Evolutionary conservation across 2,329 filamentous ascomycete species (phyloP).

Genomic region (Hortaea werneckii): DNA sequence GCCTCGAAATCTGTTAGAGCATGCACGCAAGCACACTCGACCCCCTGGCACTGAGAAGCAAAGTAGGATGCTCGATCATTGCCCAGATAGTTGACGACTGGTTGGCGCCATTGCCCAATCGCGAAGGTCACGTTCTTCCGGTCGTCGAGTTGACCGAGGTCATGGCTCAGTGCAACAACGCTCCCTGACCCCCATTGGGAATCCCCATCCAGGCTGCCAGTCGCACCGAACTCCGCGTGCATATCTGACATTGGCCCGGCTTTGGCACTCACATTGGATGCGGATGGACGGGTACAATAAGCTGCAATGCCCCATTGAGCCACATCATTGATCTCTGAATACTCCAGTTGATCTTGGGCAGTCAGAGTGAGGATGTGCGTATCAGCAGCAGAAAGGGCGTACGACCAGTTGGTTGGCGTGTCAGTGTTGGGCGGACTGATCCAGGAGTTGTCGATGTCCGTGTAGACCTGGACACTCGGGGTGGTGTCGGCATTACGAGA

Average conservation of each 20-base stretch:
- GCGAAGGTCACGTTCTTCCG: constrained; percentile 11
- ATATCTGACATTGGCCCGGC: not conserved
- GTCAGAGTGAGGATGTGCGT: constrained; percentile 13
- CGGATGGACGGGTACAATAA: constrained; percentile 11
- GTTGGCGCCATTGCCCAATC: constrained; percentile 14
- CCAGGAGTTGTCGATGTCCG: constrained; percentile 27
- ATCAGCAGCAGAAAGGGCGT: not conserved
- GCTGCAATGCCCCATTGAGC: constrained; percentile 17
- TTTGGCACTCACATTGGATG: constrained; percentile 3
- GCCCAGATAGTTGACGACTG: constrained; percentile 15
- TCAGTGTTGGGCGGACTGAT: constrained; percentile 18
- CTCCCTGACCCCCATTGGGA: constrained; percentile 4
- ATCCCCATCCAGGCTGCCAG: not conserved
- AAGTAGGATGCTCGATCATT: constrained; percentile 16
- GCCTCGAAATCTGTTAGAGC: constrained; percentile 10
- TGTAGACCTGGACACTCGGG: constrained; percentile 21
- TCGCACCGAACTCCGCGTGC: not conserved
- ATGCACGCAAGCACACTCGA: constrained; percentile 12
- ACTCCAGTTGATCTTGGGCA: constrained; percentile 4
- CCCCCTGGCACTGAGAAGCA: constrained; percentile 12
- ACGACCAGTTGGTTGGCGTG: not conserved
- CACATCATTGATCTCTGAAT: constrained; percentile 15
- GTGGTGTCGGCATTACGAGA: not conserved
- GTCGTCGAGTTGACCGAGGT: constrained; percentile 25
- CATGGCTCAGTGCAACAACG: constrained; percentile 30